Base-by-base conservation (phyloP, 495 filamentous ascomycete species). In the Achaetomiella virescens region DNA sequence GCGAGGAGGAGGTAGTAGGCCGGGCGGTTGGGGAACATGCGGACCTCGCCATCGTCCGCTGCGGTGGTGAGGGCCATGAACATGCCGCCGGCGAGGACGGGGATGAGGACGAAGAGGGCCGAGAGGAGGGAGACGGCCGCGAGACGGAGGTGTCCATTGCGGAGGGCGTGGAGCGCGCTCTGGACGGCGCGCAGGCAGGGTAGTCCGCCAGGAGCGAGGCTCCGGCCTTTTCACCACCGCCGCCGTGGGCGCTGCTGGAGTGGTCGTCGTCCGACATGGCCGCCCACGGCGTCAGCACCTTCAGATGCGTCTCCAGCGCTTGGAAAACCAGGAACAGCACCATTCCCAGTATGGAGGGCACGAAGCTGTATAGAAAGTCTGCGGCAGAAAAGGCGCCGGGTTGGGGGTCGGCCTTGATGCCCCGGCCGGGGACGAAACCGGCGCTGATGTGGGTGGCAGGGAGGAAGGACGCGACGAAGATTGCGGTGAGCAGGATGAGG, bases 331-430 rank as follows among this genome's bases (percentile, higher is more conserved):
- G 84, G 70, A 88, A 91, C 22, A 91, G 69, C 24, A 89, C 52
- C 61, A 87, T 86, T 20, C 87, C 91, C 15, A 95, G 75, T 2
- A 90, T 54, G 1, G 84, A 82, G 0, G 91, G 91, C 48, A 96
- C 59, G 66, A 96, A 93, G 66, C 83, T 85, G 75, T 89, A 96
- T 48, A 95, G 71, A 74, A 96, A 96, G 70, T 95, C 87, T 44
- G 90, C 88, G 2, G 88, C 72, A 6, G 89, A 93, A 66, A 91
- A 96, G 33, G 85, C 89, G 33, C 72, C 74, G 0, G 71, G 61
- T 12, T 77, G 78, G 7, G 88, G 84, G 1, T 77, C 73, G 0
- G 87, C 81, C 6, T 74, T 71, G 2, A 95, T 69, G 21, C 73
- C 70, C 27, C 5, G 5, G 27, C 27, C 27, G 12, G 91, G 90